phyloP scores from a whole-genome alignment of 768 basidiomycete genomes.

The Tylopilus plumbeoviolaceoides region DNA sequence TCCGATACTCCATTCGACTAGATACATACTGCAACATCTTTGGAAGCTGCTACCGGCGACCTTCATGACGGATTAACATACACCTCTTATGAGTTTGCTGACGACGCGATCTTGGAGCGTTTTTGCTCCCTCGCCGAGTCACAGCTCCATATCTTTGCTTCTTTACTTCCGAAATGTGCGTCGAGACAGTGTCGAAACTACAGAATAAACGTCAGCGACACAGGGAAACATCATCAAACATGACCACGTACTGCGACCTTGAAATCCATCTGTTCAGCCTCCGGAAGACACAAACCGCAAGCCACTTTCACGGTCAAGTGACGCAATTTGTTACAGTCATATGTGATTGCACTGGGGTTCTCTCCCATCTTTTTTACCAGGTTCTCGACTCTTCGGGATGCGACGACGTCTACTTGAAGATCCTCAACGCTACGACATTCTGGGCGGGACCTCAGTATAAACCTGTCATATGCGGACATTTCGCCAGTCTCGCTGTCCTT shows the following conservation, averaged over 20 bases:
- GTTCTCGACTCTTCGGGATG: conserved; percentile 6
- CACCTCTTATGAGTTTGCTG: too few species aligned
- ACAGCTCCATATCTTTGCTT: conserved; percentile 3
- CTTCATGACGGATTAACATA: too few species aligned
- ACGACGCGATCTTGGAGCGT: background rate
- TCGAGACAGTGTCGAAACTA: conserved; percentile 9
- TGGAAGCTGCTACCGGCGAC: background rate
- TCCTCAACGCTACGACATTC: background rate
- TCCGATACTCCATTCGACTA: conserved; percentile 7
- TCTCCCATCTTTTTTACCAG: conserved; percentile 7
- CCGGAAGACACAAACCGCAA: conserved; percentile 4
- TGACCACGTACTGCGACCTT: background rate
- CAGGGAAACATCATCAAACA: background rate
- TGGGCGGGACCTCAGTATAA: background rate
- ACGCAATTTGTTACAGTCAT: background rate
- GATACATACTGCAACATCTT: conserved; percentile 12
- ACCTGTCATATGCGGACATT: background rate
- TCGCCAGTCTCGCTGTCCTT: too few species aligned
- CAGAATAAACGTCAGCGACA: background rate
- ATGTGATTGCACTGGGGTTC: background rate
- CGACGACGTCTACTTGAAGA: conserved; percentile 7
- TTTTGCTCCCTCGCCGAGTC: background rate
- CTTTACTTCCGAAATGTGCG: background rate
- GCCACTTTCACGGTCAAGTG: conserved; percentile 3
- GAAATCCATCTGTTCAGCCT: conserved; percentile 5